A percentile compares a stretch with the other conserved stretches of the same genome.
phyloP scores from a whole-genome alignment of 192 early-diverging fungal genomes.

The Backusella tuberculispora region DNA sequence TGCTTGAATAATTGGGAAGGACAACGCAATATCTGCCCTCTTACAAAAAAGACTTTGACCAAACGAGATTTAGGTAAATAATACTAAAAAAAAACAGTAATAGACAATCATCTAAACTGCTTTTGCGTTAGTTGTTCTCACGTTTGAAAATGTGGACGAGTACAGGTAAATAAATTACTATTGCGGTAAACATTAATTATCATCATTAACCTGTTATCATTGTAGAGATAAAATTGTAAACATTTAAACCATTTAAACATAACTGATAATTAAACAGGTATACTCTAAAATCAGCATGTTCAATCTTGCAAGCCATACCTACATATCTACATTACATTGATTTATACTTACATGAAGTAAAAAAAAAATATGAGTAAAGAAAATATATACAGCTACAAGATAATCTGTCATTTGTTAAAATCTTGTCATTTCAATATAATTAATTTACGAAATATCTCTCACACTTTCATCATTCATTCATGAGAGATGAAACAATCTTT shows the following conservation, averaged over 20 bases:
- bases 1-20: slow-evolving; percentile 76
- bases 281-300: too few species aligned
- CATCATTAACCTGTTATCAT: background rate
- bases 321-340: too few species aligned
- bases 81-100: background rate
- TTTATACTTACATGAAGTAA: too few species aligned
- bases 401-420: too few species aligned
- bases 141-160: slow-evolving; percentile 17
- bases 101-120: background rate
- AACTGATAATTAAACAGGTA: too few species aligned
- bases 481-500: background rate
- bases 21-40: slow-evolving; percentile 83
- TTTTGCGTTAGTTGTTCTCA: slow-evolving; percentile 1
- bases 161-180: slow-evolving; percentile 11
- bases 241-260: background rate
- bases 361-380: too few species aligned
- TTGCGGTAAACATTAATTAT: background rate
- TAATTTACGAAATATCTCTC: too few species aligned
- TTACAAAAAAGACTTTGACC: slow-evolving; percentile 89
- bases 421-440: too few species aligned
- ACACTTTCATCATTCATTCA: background rate
- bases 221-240: slow-evolving; percentile 2
- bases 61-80: slow-evolving; percentile 77
- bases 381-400: too few species aligned
- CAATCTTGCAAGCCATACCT: background rate